phyloP scores from a whole-genome alignment of 768 basidiomycete species.

The Mycena belliarum region DNA sequence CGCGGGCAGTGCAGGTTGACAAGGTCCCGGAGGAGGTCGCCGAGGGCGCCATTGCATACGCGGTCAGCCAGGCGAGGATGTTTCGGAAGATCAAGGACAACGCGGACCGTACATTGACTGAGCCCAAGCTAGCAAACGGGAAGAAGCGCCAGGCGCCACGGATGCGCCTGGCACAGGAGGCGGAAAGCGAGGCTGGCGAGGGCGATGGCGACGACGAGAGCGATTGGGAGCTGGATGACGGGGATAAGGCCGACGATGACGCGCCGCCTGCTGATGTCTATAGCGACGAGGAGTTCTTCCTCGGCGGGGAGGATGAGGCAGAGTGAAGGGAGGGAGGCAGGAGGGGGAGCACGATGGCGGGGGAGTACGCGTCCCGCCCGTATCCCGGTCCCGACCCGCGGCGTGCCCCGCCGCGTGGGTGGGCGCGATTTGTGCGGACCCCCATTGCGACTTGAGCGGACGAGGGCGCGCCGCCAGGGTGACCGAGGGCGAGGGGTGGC shows the following conservation, averaged over 20 bases:
- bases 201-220: neutral
- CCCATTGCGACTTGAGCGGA: too few species aligned
- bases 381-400: too few species aligned
- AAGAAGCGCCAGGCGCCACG: neutral
- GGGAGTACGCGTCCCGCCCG: too few species aligned
- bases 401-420: too few species aligned
- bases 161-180: neutral
- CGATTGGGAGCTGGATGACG: neutral
- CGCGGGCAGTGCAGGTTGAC: neutral
- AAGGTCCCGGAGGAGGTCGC: neutral
- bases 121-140: neutral
- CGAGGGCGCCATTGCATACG: conserved; percentile 2
- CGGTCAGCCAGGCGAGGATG: neutral
- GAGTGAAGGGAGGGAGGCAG: neutral
- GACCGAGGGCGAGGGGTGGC: too few species aligned
- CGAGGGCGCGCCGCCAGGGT: too few species aligned
- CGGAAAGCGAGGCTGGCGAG: too few species aligned
- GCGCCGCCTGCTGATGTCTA: neutral
- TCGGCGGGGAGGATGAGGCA: neutral
- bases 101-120: neutral
- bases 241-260: neutral
- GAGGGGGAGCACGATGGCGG: too few species aligned
- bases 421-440: too few species aligned
- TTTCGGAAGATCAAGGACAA: neutral
- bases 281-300: neutral